Conservation (phyloP, 1,139 yeast genomes). For the Pichia inconspicua region DNA sequence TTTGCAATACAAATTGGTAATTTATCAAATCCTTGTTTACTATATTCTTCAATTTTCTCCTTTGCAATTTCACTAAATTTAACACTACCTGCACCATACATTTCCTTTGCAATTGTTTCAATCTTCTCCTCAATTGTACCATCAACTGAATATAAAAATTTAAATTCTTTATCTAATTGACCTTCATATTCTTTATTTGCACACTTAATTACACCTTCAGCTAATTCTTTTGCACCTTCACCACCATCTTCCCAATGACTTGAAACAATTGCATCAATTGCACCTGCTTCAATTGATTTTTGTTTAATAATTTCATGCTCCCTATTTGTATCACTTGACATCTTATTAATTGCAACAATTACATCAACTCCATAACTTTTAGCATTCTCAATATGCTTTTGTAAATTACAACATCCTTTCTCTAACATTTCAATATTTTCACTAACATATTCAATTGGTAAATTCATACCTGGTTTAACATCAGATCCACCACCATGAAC, state of each 20-base stretch:
- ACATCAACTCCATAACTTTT: conserved; percentile 85
- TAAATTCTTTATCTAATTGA: conserved; percentile 30
- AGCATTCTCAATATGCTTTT: conserved; percentile 86
- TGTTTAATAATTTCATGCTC: conserved; percentile 82
- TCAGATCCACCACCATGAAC: conserved; percentile 99
- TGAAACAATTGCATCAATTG: conserved; percentile 84
- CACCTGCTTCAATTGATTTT: conserved; percentile 89
- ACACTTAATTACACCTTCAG: conserved; percentile 75
- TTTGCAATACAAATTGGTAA: conserved; percentile 96
- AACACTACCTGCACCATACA: conserved; percentile 92
- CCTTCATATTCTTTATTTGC: conserved; percentile 39
- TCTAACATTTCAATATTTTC: conserved; percentile 82
- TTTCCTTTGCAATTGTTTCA: conserved; percentile 70
- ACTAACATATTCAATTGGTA: conserved; percentile 76
- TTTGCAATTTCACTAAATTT: conserved; percentile 83
- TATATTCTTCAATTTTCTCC: conserved; percentile 74
- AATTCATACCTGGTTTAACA: conserved; percentile 89
- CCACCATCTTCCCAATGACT: conserved; percentile 99
- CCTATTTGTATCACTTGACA: conserved; percentile 74
- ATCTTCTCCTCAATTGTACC: conserved; percentile 77
- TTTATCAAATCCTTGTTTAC: conserved; percentile 84
- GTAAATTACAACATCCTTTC: conserved; percentile 83
- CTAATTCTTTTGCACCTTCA: conserved; percentile 81
- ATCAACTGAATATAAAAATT: conserved; percentile 66
- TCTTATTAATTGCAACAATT: conserved; percentile 90